Evolutionary conservation across 202 grass and related monocot species (phyloP), one percentile per base, ranked within the genome.

Genomic region (Brachypodium distachyon): DNA sequence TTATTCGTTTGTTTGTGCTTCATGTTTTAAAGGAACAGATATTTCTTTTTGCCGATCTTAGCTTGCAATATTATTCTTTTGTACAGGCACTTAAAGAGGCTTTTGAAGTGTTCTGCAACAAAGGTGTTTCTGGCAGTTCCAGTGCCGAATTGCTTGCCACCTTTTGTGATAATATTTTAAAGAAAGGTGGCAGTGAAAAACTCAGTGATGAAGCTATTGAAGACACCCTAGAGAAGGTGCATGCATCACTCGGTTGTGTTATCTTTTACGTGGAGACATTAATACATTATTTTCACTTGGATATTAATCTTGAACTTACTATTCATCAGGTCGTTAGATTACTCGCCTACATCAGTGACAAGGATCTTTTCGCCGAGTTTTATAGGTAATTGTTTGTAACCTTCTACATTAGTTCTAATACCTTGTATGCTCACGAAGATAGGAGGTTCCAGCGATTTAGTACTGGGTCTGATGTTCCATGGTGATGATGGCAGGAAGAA

Each of bases 171-270:
- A 90, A 92, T 89, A 90, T 98, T 61, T 87, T 98, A 61, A 98
- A 88, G 70, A 98, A 98, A 77, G 91, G 95, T 26, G 87, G 91
- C 17, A 92, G 87, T 75, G 95, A 98, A 82, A 98, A 95, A 47
- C 89, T 98, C 16, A 98, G 95, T 42, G 95, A 98, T 72, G 95
- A 98, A 94, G 95, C 87, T 53, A 94, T 98, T 81, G 95, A 98
- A 69, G 95, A 95, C 56, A 92, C 84, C 39, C 95, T 98, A 42
- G 95, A 98, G 82, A 98, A 98, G 83, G 95, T 98, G 86, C 37
- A 51, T 0, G 3, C 33, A 1, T 68, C 26, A 74, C 9, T 83
- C 39, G 44, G 7, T 21, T 61, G 5, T 78, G 31, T 16, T 70
- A 39, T 34, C 28, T 60, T 75, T 22, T 74, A 44, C 27, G 40